These are phyloP conservation scores for Hanseniaspora mollemarum DNA, from an alignment of 805 yeast species.

Conservation along the genomic window DNA sequence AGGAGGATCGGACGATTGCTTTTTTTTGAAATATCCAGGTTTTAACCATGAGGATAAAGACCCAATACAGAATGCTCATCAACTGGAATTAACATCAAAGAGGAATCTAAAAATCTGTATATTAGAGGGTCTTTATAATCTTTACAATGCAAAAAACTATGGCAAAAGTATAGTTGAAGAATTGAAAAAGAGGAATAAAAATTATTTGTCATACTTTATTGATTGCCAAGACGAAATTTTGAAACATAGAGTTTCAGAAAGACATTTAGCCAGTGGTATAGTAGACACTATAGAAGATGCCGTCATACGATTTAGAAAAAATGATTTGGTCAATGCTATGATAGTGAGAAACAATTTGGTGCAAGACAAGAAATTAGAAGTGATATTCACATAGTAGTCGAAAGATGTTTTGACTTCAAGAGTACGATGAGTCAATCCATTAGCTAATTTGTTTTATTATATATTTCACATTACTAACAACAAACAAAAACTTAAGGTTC, in stretches of 20 bases:
- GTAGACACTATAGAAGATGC: slow-evolving; percentile 42
- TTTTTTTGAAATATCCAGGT: slow-evolving; percentile 41
- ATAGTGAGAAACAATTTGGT: slow-evolving; percentile 20
- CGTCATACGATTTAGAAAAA: slow-evolving; percentile 36
- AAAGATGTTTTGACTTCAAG: no score
- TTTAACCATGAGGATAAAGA: slow-evolving; percentile 68
- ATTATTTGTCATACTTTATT: slow-evolving; percentile 40
- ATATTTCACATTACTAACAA: neutral
- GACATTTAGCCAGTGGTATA: slow-evolving; percentile 56
- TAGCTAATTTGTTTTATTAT: no score
- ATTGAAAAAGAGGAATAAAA: slow-evolving; percentile 25
- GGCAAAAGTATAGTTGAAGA: slow-evolving; percentile 33
- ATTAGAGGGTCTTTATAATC: slow-evolving; percentile 66
- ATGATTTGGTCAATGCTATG: slow-evolving; percentile 57
- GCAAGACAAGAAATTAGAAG: neutral
- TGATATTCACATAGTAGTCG: neutral
- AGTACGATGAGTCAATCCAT: no score
- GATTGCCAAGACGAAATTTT: slow-evolving; percentile 37
- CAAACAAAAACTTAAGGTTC: no score
- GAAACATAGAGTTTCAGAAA: slow-evolving; percentile 46
- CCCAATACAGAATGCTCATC: slow-evolving; percentile 48
- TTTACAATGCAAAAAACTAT: slow-evolving; percentile 43
- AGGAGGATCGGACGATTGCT: neutral
- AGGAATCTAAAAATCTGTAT: slow-evolving; percentile 42
- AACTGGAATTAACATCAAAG: slow-evolving; percentile 29